Percentiles rank a stretch among this genome's conserved stretches.
Conservation (phyloP, 257 asterid genomes). For the Ilex asprella region DNA sequence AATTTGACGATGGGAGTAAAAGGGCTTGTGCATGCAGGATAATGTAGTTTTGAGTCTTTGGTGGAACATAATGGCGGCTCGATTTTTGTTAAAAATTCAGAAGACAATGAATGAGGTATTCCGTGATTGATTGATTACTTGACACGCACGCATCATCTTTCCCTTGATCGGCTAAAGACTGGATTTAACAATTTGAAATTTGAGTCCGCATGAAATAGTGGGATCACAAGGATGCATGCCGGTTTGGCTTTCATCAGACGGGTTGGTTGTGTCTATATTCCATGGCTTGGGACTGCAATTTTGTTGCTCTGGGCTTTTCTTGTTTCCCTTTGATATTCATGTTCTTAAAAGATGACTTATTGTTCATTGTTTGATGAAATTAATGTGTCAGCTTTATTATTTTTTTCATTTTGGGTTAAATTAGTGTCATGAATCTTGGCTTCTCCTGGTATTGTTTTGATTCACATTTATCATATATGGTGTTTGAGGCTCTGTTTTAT, state of each 20-base stretch:
- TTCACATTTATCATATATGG: too few relatives aligned
- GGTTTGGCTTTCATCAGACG: conserved; percentile 23
- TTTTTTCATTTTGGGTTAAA: too few relatives aligned
- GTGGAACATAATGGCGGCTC: conserved; percentile 3
- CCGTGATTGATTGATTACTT: conserved; percentile 1
- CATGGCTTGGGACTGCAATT: conserved; percentile 25
- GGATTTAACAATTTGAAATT: conserved; percentile 5
- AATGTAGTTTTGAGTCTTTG: conserved; percentile 45
- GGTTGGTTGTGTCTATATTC: conserved; percentile 24
- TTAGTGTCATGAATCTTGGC: too few relatives aligned
- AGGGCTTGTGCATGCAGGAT: conserved; percentile 73
- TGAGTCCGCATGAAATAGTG: conserved; percentile 14
- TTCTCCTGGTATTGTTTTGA: too few relatives aligned
- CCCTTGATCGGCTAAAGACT: neutral
- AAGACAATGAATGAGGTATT: conserved; percentile 14
- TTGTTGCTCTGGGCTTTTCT: conserved; percentile 17
- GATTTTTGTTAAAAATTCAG: neutral
- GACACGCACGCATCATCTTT: neutral
- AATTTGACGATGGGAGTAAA: conserved; percentile 44
- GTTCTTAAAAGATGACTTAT: neutral
- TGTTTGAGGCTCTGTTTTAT: too few relatives aligned
- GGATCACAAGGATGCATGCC: conserved; percentile 10
- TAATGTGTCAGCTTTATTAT: neutral
- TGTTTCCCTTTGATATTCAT: conserved; percentile 1
- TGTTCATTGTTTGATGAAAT: neutral